Percentiles rank a stretch among this genome's conserved stretches.
Conservation (phyloP, 2,329 filamentous ascomycete species). For the Penicillium hordei region DNA sequence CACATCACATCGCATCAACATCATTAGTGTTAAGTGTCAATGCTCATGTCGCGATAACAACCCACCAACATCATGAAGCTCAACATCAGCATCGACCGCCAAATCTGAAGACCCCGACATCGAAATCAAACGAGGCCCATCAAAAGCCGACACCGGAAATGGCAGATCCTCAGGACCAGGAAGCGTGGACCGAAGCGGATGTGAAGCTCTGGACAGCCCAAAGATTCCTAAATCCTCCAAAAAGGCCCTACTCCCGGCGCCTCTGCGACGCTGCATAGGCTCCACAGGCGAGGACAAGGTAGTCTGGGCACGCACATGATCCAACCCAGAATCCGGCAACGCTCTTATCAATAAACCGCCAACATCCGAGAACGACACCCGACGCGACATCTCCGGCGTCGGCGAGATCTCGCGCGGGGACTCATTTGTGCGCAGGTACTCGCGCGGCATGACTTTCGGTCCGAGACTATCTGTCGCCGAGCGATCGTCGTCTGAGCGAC, state of each 20-base stretch:
- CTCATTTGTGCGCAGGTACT: slow-evolving; percentile 36
- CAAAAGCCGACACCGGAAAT: not conserved
- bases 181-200: not conserved
- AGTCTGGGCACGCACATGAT: slow-evolving; percentile 4
- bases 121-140: not conserved
- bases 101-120: slow-evolving; percentile 16
- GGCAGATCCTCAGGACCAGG: not conserved
- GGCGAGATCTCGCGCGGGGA: slow-evolving; percentile 34
- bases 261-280: slow-evolving; percentile 6
- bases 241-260: slow-evolving; percentile 32
- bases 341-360: slow-evolving; percentile 67
- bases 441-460: slow-evolving; percentile 34
- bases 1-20: not conserved
- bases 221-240: slow-evolving; percentile 38
- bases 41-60: slow-evolving; percentile 29
- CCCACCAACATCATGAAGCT: slow-evolving; percentile 48
- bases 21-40: not conserved
- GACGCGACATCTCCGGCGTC: slow-evolving; percentile 41
- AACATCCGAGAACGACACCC: slow-evolving; percentile 81
- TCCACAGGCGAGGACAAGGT: not conserved
- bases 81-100: slow-evolving; percentile 27
- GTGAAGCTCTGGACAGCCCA: not conserved
- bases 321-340: not conserved
- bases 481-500: slow-evolving; percentile 30
- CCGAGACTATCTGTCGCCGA: slow-evolving; percentile 34